phyloP scores from a whole-genome alignment of 306 rosid species.

The Quercus glauca region DNA sequence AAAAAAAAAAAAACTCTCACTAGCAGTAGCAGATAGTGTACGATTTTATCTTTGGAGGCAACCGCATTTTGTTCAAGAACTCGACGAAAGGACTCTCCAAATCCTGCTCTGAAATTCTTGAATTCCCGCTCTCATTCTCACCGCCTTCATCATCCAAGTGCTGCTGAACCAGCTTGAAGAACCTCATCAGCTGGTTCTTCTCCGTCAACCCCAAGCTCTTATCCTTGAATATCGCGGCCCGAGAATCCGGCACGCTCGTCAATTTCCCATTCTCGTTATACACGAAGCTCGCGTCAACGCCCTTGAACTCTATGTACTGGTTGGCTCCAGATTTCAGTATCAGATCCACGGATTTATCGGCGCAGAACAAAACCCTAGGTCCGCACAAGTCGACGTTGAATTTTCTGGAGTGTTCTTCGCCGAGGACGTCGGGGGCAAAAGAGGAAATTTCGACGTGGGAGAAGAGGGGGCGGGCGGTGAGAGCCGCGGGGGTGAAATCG shows the following conservation, averaged over 20 bases:
- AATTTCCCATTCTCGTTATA: conserved; percentile 49
- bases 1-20: no score
- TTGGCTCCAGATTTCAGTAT: conserved; percentile 56
- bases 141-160: conserved; percentile 35
- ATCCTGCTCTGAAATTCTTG: conserved; percentile 66
- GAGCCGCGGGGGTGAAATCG: conserved; percentile 33
- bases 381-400: conserved; percentile 73
- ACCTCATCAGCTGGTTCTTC: conserved; percentile 81
- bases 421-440: conserved; percentile 34
- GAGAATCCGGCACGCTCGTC: conserved; percentile 74
- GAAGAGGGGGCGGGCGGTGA: conserved; percentile 32
- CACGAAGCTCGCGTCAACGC: conserved; percentile 60
- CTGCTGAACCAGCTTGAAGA: conserved; percentile 85
- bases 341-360: conserved; percentile 54
- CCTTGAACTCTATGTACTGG: conserved; percentile 69
- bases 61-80: conserved; percentile 67
- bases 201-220: conserved; percentile 63
- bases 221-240: conserved; percentile 82
- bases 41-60: conserved; percentile 87
- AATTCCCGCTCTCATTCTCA: conserved; percentile 16
- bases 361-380: conserved; percentile 67
- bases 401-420: conserved; percentile 48
- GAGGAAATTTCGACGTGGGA: conserved; percentile 44
- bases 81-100: conserved; percentile 67
- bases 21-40: conserved; percentile 24